Base-by-base conservation (phyloP, 306 rosid species). In the Trifolium pratense region DNA sequence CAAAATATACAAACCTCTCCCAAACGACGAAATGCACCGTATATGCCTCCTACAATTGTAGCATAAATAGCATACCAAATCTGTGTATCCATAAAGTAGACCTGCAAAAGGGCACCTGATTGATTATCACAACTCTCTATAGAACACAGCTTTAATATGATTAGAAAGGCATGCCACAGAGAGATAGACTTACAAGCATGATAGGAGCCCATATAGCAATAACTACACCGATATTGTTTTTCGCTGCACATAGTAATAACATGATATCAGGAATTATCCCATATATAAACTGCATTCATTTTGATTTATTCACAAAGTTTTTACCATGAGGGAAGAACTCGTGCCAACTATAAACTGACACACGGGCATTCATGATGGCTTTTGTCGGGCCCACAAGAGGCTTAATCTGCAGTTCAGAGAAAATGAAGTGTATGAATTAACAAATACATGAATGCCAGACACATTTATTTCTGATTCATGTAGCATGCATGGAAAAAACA, bases 51-150 rank as follows among this genome's bases (percentile, higher is more conserved):
- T 31, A 83, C 89, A 45, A 94, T 73, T 61, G 99, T 94, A 78
- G 95, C 88, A 83, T 80, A 94, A 68, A 94, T 94, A 80, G 99
- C 96, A 88, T 89, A 94, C 99, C 99, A 94, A 75, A 94, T 94
- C 82, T 94, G 99, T 25, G 94, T 89, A 83, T 94, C 98, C 97
- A 94, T 94, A 82, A 94, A 94, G 87, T 94, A 94, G 68, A 94
- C 99, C 98, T 94, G 75, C 78, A 82, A 37, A 68, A 64, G 70
- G 55, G 10, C 3, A 63, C 59, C 71, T 2, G 13, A 62, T 60
- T 48, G 58, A 66, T 48, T 71, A 49, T 34, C 32, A 53, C 20
- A 65, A 20, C 29, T 71, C 29, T 71, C 37, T 63, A 17, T 37
- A 61, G 17, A 76, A 79, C 58, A 67, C 49, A 26, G 46, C 60